Conservation (phyloP, 108 stramenopile genomes). For the Schizochytrium sp. region DNA sequence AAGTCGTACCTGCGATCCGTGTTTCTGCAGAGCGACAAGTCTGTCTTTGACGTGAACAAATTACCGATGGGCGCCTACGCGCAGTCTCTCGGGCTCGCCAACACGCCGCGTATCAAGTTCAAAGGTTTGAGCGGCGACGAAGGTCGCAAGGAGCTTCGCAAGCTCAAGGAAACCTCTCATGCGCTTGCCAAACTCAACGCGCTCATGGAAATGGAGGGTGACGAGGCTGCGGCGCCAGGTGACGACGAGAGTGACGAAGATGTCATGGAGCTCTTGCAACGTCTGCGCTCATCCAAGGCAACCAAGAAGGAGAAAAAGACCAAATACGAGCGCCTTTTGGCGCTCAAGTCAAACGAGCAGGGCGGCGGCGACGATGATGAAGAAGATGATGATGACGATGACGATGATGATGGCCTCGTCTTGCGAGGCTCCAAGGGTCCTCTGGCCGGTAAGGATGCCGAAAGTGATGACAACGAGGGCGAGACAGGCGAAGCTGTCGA, state of each 20-base stretch:
- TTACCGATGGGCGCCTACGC: constrained; percentile 75
- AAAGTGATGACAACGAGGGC: constrained; percentile 10
- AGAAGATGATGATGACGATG: constrained; percentile 40
- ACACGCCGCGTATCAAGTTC: constrained; percentile 71
- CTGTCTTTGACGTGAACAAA: constrained; percentile 58
- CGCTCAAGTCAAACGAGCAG: neutral
- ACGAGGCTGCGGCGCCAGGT: constrained; percentile 36
- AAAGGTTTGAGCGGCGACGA: constrained; percentile 39
- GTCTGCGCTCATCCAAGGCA: neutral
- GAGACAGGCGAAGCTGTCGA: neutral
- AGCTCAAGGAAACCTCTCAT: constrained; percentile 79
- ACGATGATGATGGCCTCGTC: constrained; percentile 64
- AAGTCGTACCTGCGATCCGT: constrained; percentile 76
- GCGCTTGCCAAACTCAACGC: constrained; percentile 80
- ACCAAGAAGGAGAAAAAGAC: constrained; percentile 46
- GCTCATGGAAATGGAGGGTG: constrained; percentile 74
- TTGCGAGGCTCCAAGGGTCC: constrained; percentile 56
- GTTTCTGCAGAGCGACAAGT: constrained; percentile 73
- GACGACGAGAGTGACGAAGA: neutral
- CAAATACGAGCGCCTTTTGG: constrained; percentile 19
- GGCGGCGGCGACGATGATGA: constrained; percentile 21
- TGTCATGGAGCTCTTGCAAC: neutral
- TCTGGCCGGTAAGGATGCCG: constrained; percentile 35
- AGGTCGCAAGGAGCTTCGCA: constrained; percentile 61
- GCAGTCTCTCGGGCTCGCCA: constrained; percentile 71